phyloP scores from a whole-genome alignment of 148 eudicot genomes.

The Drosera capensis region DNA sequence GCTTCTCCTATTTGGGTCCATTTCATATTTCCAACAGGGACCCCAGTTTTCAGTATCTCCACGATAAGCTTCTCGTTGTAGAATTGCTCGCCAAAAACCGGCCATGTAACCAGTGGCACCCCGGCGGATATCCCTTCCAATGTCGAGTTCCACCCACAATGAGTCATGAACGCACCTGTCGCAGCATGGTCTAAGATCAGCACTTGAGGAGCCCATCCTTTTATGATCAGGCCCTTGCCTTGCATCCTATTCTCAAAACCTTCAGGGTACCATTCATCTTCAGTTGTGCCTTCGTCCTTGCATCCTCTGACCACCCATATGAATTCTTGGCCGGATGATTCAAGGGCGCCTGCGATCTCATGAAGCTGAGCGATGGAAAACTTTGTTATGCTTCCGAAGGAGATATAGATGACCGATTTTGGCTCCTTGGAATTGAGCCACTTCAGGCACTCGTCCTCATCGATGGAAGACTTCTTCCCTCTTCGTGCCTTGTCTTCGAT shows the following conservation, averaged over 20 bases:
- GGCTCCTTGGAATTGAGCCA: constrained; percentile 14
- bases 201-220: constrained; percentile 16
- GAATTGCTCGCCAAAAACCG: constrained; percentile 9
- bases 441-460: constrained; percentile 5
- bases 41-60: constrained; percentile 7
- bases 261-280: constrained; percentile 5
- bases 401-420: constrained; percentile 12
- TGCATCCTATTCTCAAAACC: constrained; percentile 9
- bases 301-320: constrained; percentile 15
- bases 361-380: constrained; percentile 6
- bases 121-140: constrained; percentile 12
- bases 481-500: constrained; percentile 1
- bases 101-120: constrained; percentile 13
- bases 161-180: constrained; percentile 12
- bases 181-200: constrained; percentile 11
- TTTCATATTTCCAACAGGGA: constrained; percentile 10
- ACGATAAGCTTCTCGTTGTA: constrained; percentile 7
- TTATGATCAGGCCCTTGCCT: constrained; percentile 9
- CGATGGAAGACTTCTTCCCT: constrained; percentile 5
- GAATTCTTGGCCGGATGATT: constrained; percentile 12
- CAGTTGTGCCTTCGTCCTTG: not conserved
- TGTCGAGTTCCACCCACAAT: constrained; percentile 12
- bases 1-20: too few species aligned
- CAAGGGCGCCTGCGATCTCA: constrained; percentile 12
- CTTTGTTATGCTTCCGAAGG: constrained; percentile 8